Percentiles rank a stretch among this genome's conserved stretches.
These are phyloP conservation scores for Pleoardoris graminearum DNA, from an alignment of 2,329 filamentous ascomycete genomes.

Conservation along the genomic window DNA sequence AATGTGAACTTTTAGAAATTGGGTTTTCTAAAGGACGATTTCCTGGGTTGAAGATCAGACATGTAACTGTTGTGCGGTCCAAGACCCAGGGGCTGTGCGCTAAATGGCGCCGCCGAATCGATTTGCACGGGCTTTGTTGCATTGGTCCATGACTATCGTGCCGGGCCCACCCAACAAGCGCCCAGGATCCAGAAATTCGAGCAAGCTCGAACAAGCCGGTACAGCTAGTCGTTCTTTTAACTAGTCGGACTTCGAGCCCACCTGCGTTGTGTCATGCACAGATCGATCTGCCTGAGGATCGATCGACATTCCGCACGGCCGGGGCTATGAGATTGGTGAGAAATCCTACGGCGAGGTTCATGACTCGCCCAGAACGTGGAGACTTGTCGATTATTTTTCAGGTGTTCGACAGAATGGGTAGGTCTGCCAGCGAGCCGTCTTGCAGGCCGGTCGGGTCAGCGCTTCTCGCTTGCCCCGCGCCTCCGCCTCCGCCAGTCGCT, in stretches of 20 bases:
- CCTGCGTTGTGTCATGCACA: neutral
- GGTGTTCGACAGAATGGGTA: neutral
- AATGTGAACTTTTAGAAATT: no score
- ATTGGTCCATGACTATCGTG: conserved; percentile 1
- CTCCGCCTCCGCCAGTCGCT: neutral
- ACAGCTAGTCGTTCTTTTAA: no score
- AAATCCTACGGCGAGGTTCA: neutral
- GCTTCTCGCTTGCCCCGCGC: neutral
- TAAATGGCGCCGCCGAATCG: neutral
- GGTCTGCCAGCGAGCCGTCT: conserved; percentile 1
- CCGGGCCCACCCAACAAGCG: neutral
- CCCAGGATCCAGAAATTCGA: no score
- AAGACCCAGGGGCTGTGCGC: neutral
- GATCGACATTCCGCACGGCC: neutral
- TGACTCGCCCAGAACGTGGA: neutral
- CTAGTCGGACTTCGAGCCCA: neutral
- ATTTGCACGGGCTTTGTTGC: neutral
- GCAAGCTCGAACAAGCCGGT: neutral
- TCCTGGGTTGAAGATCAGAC: no score
- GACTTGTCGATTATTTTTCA: neutral
- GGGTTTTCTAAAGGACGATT: no score
- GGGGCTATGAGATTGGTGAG: neutral
- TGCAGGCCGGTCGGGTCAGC: neutral
- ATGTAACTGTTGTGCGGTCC: neutral
- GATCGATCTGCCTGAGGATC: neutral